These are phyloP conservation scores for Triglochin maritima DNA, from an alignment of 106 monocot genomes.

Conservation along the genomic window DNA sequence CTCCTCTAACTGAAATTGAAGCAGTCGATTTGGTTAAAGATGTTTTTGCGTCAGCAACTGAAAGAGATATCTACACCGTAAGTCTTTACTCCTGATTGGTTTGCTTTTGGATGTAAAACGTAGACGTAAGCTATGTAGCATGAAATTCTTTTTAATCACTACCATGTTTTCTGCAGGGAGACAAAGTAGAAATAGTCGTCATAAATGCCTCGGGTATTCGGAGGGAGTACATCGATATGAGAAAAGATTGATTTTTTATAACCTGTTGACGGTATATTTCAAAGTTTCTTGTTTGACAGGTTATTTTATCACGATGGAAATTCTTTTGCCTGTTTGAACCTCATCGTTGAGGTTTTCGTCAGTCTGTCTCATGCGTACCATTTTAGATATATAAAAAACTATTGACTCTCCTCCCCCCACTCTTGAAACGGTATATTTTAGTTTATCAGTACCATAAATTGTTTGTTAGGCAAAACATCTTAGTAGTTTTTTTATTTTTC, in stretches of 20 bases:
- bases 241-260: conserved; percentile 45
- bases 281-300: too few species aligned
- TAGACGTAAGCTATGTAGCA: neutral
- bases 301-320: too few species aligned
- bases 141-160: neutral
- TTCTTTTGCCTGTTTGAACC: too few species aligned
- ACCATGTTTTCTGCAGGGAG: conserved; percentile 43
- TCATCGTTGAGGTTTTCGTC: too few species aligned
- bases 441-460: too few species aligned
- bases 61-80: conserved; percentile 96
- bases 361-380: too few species aligned
- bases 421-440: too few species aligned
- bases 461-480: too few species aligned
- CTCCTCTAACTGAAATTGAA: conserved; percentile 67
- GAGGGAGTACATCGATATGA: conserved; percentile 66
- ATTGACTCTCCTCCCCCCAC: too few species aligned
- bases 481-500: too few species aligned
- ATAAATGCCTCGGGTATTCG: conserved; percentile 65
- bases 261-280: too few species aligned
- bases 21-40: conserved; percentile 95
- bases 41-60: conserved; percentile 92
- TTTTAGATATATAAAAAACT: too few species aligned
- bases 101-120: neutral
- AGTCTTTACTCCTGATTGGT: neutral
- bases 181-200: conserved; percentile 73